Evolutionary conservation across 1,284 basidiomycete genomes (phyloP), one percentile per base, ranked within the genome.

Genomic region (Moesziomyces aphidis): DNA sequence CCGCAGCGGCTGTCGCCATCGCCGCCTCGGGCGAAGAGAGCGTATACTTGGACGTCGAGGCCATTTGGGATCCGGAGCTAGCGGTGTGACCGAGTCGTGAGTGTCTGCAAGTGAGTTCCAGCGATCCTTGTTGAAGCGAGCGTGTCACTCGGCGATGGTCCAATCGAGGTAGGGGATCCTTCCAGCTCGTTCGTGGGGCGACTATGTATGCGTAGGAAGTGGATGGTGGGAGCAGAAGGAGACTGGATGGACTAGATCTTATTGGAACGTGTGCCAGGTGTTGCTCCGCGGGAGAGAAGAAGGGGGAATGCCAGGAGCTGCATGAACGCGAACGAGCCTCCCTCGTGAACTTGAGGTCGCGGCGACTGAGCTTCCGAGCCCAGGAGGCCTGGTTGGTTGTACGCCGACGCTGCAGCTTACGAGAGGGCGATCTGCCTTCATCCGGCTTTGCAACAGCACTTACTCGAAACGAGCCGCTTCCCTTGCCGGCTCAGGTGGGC

Each of bases 31-130:
- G 8, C 4, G 58, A 10, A n/a, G 58, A 47, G 44, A 71, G 68
- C 17, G 59, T 64, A 5, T 65, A 17, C 17, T 57, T 71, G 19
- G 68, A 71, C 39, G 68, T 65, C 19, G 68, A 71, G 28, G 68
- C 68, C 62, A 71, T 71, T 50, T 61, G 31, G 24, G 31, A 34
- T 34, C 31, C 13, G 13, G 31, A 34, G 31, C 31, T 34, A 34
- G 31, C 13, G 4, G 10, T 34, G 31, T 34, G 11, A 13, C 11
- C 31, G 31, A 34, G 11, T 34, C 11, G 11, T 34, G 31, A 10
- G 10, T 34, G 11, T 19, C 19, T 42, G 39, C 11, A 19, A 15
- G 39, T 19, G 39, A 17, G 39, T 17, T 42, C 15, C 39, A 42
- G 39, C 7, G 7, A 42, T 42, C 8, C 39, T 13, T 26, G 36